A percentile compares a stretch with the other conserved stretches of the same genome.
These are phyloP conservation scores for Aspergillus terreus DNA, from an alignment of 2,329 filamentous ascomycete genomes.

Conservation along the genomic window DNA sequence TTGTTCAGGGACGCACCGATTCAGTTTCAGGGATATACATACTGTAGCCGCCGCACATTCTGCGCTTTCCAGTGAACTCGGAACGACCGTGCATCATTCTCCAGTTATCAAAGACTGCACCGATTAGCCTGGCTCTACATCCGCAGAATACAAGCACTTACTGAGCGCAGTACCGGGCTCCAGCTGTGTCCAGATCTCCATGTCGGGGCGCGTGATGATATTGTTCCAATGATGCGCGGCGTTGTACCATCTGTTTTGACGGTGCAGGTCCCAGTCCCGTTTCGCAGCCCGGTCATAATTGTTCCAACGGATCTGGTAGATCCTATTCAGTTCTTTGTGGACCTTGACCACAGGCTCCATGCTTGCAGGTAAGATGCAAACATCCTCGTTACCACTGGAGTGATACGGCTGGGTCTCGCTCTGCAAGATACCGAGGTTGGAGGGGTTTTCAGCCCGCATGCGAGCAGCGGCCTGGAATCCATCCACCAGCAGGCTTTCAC, in stretches of 20 bases:
- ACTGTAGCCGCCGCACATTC: slow-evolving; percentile 91
- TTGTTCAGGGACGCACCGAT: background rate
- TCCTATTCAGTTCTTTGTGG: slow-evolving; percentile 39
- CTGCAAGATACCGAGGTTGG: slow-evolving; percentile 57
- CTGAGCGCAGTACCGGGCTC: slow-evolving; percentile 72
- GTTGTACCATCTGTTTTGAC: slow-evolving; percentile 66
- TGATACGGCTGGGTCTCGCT: slow-evolving; percentile 66
- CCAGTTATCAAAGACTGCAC: slow-evolving; percentile 90
- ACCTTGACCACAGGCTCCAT: slow-evolving; percentile 70
- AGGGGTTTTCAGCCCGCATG: slow-evolving; percentile 52
- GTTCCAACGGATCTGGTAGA: slow-evolving; percentile 82
- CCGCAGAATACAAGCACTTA: slow-evolving; percentile 42
- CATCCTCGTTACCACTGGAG: slow-evolving; percentile 80
- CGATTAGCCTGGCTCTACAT: slow-evolving; percentile 8
- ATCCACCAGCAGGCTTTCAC: slow-evolving; percentile 78
- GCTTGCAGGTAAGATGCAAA: slow-evolving; percentile 70
- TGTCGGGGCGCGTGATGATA: slow-evolving; percentile 61
- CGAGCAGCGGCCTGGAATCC: slow-evolving; percentile 70
- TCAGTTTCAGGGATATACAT: slow-evolving; percentile 38
- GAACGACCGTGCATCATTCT: slow-evolving; percentile 83
- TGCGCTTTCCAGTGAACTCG: slow-evolving; percentile 75
- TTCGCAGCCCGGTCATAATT: slow-evolving; percentile 78
- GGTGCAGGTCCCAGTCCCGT: slow-evolving; percentile 49
- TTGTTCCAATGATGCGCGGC: slow-evolving; percentile 72
- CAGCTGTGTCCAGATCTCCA: slow-evolving; percentile 78